Base-by-base conservation (phyloP, 257 asterid genomes). In the Solanum medicagineum region DNA sequence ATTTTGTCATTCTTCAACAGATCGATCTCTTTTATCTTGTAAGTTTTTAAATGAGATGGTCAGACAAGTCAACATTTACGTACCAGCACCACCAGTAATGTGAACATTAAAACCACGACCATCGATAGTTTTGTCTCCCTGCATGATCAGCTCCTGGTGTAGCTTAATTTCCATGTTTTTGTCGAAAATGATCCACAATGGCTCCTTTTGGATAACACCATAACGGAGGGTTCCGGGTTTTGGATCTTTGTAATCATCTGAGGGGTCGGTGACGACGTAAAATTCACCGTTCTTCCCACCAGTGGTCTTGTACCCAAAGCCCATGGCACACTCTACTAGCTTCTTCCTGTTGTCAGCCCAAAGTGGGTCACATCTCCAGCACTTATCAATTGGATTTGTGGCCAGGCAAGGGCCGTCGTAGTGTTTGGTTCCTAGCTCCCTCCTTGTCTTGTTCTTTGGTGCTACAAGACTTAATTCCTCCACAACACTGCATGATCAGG, bases 371-470 rank as follows among this genome's bases (percentile, higher is more conserved):
- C 90, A 89, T 73, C 91, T 87, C 91, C 91, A 89, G 22, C 90
- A 89, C 54, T 77, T 68, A 54, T 89, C 91, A 24, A 89, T 89
- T 17, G 95, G 97, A 88, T 93, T 93, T 15, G 92, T 91, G 4
- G 85, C 93, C 85, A 7, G 13, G 90, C 97, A 93, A 20, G 93
- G 89, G 1, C 94, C 95, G 1, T 3, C 2, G 88, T 87, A 87
- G 0, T 59, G 44, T 45, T 32, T 85, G 2, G 85, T 81, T 6
- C 53, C 45, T 5, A 93, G 87, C 40, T 83, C 85, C 88, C 95
- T 90, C 86, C 97, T 88, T 3, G 93, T 89, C 69, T 56, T 44
- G 42, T 90, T 92, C 10, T 68, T 70, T 59, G 10, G 3, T 45
- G 26, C 24, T 10, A 40, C 42, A 62, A 3, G 63, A 15, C 83